A percentile compares a stretch with the other conserved stretches of the same genome.
phyloP scores from a whole-genome alignment of 148 eudicot species.

The Pharnaceum exiguum region DNA sequence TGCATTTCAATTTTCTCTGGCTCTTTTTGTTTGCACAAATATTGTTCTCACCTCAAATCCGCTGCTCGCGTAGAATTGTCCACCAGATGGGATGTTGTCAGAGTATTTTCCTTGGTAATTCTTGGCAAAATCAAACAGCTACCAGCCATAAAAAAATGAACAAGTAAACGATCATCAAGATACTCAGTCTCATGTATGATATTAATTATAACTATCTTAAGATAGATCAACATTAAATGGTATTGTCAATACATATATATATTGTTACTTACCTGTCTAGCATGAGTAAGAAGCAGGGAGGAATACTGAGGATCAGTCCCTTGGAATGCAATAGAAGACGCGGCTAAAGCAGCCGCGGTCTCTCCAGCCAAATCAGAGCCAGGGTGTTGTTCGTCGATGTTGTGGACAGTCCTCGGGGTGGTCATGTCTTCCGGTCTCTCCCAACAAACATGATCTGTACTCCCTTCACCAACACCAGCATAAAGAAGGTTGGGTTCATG shows the following conservation, averaged over 20 bases:
- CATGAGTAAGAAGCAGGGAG: conserved; percentile 29
- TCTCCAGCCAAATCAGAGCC: conserved; percentile 56
- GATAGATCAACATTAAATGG: not conserved
- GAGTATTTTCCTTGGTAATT: conserved; percentile 38
- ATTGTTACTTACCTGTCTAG: conserved; percentile 40
- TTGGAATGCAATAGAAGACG: conserved; percentile 37
- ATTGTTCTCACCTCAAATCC: conserved; percentile 37
- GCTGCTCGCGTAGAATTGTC: conserved; percentile 40
- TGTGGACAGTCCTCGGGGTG: conserved; percentile 35
- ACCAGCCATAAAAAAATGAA: not conserved
- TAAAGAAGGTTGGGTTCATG: conserved; percentile 27
- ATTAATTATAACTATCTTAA: too few species aligned
- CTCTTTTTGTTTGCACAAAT: too few species aligned
- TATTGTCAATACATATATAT: too few species aligned
- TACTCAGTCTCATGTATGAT: too few species aligned
- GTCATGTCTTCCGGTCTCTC: conserved; percentile 55
- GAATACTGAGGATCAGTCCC: conserved; percentile 26
- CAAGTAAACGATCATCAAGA: too few species aligned
- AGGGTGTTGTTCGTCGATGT: conserved; percentile 32
- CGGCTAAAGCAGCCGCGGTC: conserved; percentile 46
- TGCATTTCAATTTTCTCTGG: too few species aligned
- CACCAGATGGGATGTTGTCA: conserved; percentile 31
- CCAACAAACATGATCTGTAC: conserved; percentile 50
- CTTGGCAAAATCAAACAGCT: conserved; percentile 41
- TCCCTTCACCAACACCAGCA: conserved; percentile 23